Base-by-base conservation (phyloP, 2,329 filamentous ascomycete genomes). In the Botrytis byssoidea region DNA sequence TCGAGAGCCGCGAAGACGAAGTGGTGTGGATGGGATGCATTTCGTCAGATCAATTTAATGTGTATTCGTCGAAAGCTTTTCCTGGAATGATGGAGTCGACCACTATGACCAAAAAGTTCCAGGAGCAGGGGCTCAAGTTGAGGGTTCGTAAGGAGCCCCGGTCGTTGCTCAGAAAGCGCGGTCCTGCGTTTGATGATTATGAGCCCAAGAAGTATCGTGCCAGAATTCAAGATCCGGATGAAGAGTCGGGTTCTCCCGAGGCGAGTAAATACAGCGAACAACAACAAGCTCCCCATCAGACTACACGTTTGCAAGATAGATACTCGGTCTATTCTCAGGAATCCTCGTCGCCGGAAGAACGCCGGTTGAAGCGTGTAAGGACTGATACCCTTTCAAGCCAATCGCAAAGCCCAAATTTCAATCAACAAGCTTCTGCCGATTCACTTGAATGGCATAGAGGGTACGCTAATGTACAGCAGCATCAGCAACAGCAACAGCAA, bases 101-200 rank as follows among this genome's bases (percentile, higher is more conserved):
- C 0, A 90, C 91, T 77, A 83, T 97, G 61, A 96, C 94, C 0
- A 88, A 93, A 70, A 90, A 92, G 0, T 95, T 97, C 82, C 92
- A 92, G 76, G 94, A 97, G 78, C 94, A 97, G 81, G 94, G 94
- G 14, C 93, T 97, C 22, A 91, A 93, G 70, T 84, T 97, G 46
- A 88, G 94, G 70, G 86, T 97, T 65, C 89, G 94, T 72, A 97
- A 97, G 81, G 94, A 97, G 82, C 92, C 93, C 63, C 87, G 93
- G 73, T 87, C 87, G 40, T 72, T 80, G 32, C 75, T 81, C 22
- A 76, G 77, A 66, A 79, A 80, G 64, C 76, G 79, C 66, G 81
- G 81, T 59, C 79, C 80, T 71, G 77, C 78, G 7, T 77, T 79
- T 67, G 79, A 82, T 73, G 77, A 81, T 60, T 82, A 81, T 66